phyloP scores from a whole-genome alignment of 2,329 filamentous ascomycete species.

The Calycina herbarum region DNA sequence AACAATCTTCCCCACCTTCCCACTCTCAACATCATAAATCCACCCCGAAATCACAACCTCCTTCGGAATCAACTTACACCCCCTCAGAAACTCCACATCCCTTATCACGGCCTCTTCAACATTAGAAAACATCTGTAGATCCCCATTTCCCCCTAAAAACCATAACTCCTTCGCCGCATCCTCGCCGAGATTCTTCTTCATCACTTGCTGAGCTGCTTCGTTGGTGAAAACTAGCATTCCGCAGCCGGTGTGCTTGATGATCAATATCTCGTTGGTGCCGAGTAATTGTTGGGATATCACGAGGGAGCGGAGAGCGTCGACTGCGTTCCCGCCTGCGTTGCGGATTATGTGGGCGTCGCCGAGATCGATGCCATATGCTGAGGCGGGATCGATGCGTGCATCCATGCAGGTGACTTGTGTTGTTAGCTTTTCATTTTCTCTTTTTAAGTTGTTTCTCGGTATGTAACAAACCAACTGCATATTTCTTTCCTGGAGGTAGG shows the following conservation, averaged over 20 bases:
- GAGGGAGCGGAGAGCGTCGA: slow-evolving; percentile 71
- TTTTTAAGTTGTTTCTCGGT: background rate
- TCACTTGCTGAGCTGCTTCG: slow-evolving; percentile 51
- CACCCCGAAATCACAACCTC: slow-evolving; percentile 66
- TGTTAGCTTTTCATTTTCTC: background rate
- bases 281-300: slow-evolving; percentile 79
- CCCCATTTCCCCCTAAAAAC: slow-evolving; percentile 19
- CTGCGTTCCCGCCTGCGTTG: slow-evolving; percentile 67
- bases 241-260: slow-evolving; percentile 55
- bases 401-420: slow-evolving; percentile 76
- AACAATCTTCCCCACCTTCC: slow-evolving; percentile 53
- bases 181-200: slow-evolving; percentile 57
- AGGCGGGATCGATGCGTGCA: slow-evolving; percentile 66
- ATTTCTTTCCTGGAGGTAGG: slow-evolving; percentile 69
- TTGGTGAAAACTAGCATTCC: slow-evolving; percentile 72
- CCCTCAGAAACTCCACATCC: slow-evolving; percentile 65
- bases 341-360: slow-evolving; percentile 75
- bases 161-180: slow-evolving; percentile 43
- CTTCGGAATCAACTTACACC: slow-evolving; percentile 58
- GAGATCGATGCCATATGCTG: slow-evolving; percentile 69
- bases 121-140: slow-evolving; percentile 51
- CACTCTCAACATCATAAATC: slow-evolving; percentile 76
- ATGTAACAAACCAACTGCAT: slow-evolving; percentile 55
- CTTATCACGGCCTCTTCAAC: slow-evolving; percentile 63
- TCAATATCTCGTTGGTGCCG: slow-evolving; percentile 72